Percentiles rank a stretch among this genome's conserved stretches.
Conservation (phyloP, 2,329 filamentous ascomycete species). For the Ascocoryne sarcoides region DNA sequence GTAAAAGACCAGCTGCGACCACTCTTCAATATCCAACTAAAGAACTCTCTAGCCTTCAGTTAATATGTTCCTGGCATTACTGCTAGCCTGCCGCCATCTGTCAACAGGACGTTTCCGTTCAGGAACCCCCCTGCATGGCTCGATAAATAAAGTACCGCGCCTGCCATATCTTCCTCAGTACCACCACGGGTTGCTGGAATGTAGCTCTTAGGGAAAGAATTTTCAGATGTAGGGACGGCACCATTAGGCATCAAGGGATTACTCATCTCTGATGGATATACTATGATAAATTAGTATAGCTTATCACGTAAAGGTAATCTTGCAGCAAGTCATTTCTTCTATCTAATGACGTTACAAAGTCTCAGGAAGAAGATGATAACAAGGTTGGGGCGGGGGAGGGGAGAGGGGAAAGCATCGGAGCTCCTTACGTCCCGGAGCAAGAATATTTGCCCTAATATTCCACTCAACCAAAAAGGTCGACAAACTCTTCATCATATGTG, state of each 20-base stretch:
- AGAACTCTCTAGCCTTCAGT: too few relatives aligned
- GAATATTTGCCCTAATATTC: conserved; percentile 41
- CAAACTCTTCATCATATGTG: conserved; percentile 64
- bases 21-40: too few relatives aligned
- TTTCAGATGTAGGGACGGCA: conserved; percentile 18
- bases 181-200: conserved; percentile 36
- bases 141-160: conserved; percentile 41
- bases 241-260: conserved; percentile 22
- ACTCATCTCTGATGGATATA: conserved; percentile 17
- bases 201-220: conserved; percentile 12
- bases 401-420: too few relatives aligned
- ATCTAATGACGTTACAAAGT: too few relatives aligned
- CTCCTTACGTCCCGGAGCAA: conserved; percentile 19
- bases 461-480: conserved; percentile 54
- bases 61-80: conserved; percentile 20
- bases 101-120: conserved; percentile 23
- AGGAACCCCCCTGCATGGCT: conserved; percentile 27
- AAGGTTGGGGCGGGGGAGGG: not conserved
- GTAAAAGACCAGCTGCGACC: too few relatives aligned
- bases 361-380: too few relatives aligned
- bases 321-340: too few relatives aligned
- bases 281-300: too few relatives aligned
- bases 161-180: conserved; percentile 56
- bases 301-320: too few relatives aligned
- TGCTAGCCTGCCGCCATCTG: conserved; percentile 25